These are phyloP conservation scores for Ustilago crameri DNA, from an alignment of 1,284 basidiomycete genomes.

Conservation along the genomic window DNA sequence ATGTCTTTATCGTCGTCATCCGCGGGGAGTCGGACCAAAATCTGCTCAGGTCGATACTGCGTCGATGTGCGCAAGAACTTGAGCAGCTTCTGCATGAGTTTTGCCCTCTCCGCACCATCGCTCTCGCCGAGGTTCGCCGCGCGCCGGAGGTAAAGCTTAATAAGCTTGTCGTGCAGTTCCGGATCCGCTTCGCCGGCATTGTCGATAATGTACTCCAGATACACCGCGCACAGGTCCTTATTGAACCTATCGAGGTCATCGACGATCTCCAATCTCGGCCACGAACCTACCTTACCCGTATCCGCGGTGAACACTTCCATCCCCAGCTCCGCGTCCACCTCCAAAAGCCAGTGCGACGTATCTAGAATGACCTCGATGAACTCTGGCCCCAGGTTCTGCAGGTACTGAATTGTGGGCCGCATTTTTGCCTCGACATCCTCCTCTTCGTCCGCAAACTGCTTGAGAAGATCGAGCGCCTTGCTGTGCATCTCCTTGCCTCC, in stretches of 20 bases:
- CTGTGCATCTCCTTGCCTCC: constrained; percentile 94
- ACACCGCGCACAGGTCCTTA: constrained; percentile 75
- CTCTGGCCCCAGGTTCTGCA: constrained; percentile 80
- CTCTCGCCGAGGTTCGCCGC: constrained; percentile 71
- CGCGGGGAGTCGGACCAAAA: constrained; percentile 80
- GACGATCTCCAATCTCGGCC: constrained; percentile 56
- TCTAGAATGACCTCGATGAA: constrained; percentile 60
- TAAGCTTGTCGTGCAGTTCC: constrained; percentile 85
- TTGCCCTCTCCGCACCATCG: constrained; percentile 57
- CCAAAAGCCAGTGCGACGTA: constrained; percentile 83
- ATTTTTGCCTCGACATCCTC: constrained; percentile 85
- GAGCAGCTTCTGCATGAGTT: constrained; percentile 78
- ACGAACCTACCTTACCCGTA: constrained; percentile 77
- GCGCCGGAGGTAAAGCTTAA: constrained; percentile 79
- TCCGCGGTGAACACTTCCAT: constrained; percentile 96
- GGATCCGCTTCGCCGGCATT: constrained; percentile 77
- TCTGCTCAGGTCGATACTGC: constrained; percentile 80
- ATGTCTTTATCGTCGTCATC: constrained; percentile 77
- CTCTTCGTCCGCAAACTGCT: constrained; percentile 75
- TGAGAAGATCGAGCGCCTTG: constrained; percentile 84
- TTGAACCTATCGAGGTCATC: constrained; percentile 77
- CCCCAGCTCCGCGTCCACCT: constrained; percentile 77
- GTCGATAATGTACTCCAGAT: constrained; percentile 86
- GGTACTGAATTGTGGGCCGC: constrained; percentile 84
- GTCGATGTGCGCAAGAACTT: constrained; percentile 79